Base-by-base conservation (phyloP, 768 basidiomycete species). In the Cubamyces sp. region DNA sequence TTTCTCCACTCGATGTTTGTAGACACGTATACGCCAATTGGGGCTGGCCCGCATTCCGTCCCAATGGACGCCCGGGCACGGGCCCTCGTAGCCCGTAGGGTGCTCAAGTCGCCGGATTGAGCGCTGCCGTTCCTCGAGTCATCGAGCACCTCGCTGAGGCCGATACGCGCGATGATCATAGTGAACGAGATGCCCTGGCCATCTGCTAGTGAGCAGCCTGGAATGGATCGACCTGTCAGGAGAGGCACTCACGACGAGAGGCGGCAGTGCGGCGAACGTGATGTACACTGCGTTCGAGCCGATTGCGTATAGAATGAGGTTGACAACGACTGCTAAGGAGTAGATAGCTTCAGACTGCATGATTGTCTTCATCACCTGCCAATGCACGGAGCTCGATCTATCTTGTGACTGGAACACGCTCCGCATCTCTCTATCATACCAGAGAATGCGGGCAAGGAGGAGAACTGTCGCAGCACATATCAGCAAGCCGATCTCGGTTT, bases 351-450 rank as follows among this genome's bases (percentile, higher is more conserved):
- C 39, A 18, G 48, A 58, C 30, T 50, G 40, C 23, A 58, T 34
- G 41, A 58, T 50, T 1, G 57, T 58, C 47, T 30, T 18, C 57
- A 51, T 51, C 11, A 50, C 57, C 39, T 26, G 25, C 57, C 57
- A 51, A 12, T 42, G 49, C 18, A 49, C n/a, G 12, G 47, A 25
- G 6, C 11, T 41, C 25, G 2, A 28, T 15, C 5, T 26, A 14
- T n/a, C 6, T 25, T 46, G 19, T 7, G 9, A 19, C 48, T 15
- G 25, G 14, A 49, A 49, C 3, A 16, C 26, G 9, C 16, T 7
- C 19, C n/a, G 16, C 6, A 40, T 34, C n/a, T 43, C 16, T n/a
- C 12, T 40, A 7, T 51, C 57, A 18, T 26, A 47, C 57, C 48
- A 50, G 9, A 16, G 19, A 28, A 58, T 37, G 21, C 57, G 48